Base-by-base conservation (phyloP, 108 stramenopile species). In the Nannochloropsis granulata region DNA sequence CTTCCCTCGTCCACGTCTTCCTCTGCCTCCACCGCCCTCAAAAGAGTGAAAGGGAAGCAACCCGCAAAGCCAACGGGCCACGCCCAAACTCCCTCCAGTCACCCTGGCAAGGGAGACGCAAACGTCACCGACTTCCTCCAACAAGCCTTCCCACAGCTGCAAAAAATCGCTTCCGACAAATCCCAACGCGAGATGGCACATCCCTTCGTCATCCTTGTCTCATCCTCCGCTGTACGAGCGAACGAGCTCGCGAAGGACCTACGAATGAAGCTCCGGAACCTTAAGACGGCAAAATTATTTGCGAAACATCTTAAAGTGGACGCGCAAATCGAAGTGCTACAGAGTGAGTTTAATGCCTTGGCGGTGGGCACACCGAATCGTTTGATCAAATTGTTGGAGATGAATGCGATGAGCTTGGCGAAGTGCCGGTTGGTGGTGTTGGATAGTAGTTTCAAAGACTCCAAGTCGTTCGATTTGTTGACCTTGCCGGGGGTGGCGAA, bases 361-460 rank as follows among this genome's bases (percentile, higher is more conserved):
- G 84, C 44, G n/a, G 79, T 84, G 78, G 84, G 84, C 21, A 84
- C 84, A 12, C 84, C 84, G 34, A 43, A 84, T 79, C 84, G 84
- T 24, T 19, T 84, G 25, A 13, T 13, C 79, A 43, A 84, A 23
- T 44, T 84, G 79, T 21, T 84, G 26, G 84, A 84, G 79, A 26
- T 84, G 23, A 78, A 78, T 23, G 84, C 84, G 16, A 19, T 84
- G n/a, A 24, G 21, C 24, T 23, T 84, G 23, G 7, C 13, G 13
- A 2, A 12, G 10, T 79, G 78, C 14, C 78, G 79, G 25, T 19
- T 84, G 23, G 23, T 84, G 21, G 24, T 84, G n/a, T 13, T 84
- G 23, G 84, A 84, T 14, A 23, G 25, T 23, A 84, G 24, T 25
- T 25, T 71, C 56, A 71, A 43, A 19, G 84, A 84, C 25, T 26